Conservation (phyloP, 768 basidiomycete genomes). For the Leccinum incarnatum region DNA sequence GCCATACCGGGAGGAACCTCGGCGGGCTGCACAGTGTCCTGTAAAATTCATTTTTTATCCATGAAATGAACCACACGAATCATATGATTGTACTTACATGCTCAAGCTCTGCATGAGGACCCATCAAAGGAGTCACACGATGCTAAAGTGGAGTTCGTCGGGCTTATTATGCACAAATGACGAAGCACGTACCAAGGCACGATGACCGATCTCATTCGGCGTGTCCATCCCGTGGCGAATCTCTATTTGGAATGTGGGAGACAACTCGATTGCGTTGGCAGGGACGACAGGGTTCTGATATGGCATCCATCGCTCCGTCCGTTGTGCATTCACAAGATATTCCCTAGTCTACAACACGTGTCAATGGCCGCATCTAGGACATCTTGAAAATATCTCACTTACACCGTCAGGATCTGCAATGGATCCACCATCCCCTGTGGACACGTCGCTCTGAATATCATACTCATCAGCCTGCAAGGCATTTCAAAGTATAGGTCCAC, state of each 20-base stretch:
- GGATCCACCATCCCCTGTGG: neutral
- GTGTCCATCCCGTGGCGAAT: neutral
- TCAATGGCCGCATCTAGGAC: too few species aligned
- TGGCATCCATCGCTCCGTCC: too few species aligned
- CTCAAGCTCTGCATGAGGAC: neutral
- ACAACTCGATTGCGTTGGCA: too few species aligned
- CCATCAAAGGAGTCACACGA: neutral
- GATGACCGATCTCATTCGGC: neutral
- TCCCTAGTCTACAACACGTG: too few species aligned
- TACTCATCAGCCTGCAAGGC: neutral
- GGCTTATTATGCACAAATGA: neutral
- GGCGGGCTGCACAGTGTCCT: neutral
- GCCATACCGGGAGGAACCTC: neutral
- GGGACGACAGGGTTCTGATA: too few species aligned
- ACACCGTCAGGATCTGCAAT: too few species aligned
- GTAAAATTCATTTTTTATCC: neutral
- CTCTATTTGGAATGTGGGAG: neutral
- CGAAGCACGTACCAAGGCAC: neutral
- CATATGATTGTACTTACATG: neutral
- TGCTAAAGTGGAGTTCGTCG: neutral
- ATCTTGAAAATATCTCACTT: too few species aligned
- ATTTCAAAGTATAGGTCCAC: too few species aligned
- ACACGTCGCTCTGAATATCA: neutral
- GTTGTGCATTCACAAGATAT: too few species aligned
- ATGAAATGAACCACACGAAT: neutral